phyloP scores from a whole-genome alignment of 2,329 filamentous ascomycete species.

The Alternaria rosae region DNA sequence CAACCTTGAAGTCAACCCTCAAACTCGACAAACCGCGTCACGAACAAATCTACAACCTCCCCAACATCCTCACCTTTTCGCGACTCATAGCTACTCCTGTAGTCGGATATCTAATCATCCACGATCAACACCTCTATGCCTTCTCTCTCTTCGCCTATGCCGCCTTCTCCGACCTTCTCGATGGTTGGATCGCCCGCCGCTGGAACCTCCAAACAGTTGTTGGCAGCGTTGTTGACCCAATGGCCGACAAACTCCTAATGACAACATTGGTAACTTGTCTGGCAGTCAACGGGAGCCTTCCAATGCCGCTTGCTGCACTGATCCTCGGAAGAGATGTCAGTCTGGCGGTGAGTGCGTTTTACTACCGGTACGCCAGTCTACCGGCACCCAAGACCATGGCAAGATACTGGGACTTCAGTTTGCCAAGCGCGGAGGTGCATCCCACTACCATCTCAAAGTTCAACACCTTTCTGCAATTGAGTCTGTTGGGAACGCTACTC shows the following conservation, averaged over 20 bases:
- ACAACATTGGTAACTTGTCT: slow-evolving; percentile 87
- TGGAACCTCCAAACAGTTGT: slow-evolving; percentile 94
- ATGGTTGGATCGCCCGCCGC: slow-evolving; percentile 89
- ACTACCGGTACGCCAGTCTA: slow-evolving; percentile 94
- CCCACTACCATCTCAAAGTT: slow-evolving; percentile 85
- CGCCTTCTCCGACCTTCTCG: slow-evolving; percentile 87
- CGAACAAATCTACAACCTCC: slow-evolving; percentile 97
- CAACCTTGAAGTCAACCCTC: slow-evolving; percentile 41
- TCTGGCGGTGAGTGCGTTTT: slow-evolving; percentile 84
- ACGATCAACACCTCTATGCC: slow-evolving; percentile 80
- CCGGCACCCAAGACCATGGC: slow-evolving; percentile 91
- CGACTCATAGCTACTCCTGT: slow-evolving; percentile 83
- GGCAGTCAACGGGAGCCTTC: slow-evolving; percentile 81
- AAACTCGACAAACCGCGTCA: slow-evolving; percentile 48
- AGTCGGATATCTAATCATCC: slow-evolving; percentile 86
- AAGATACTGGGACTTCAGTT: slow-evolving; percentile 96
- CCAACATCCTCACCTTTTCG: slow-evolving; percentile 89
- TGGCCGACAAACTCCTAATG: slow-evolving; percentile 97
- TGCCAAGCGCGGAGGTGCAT: slow-evolving; percentile 84
- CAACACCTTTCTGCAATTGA: slow-evolving; percentile 91
- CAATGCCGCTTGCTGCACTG: slow-evolving; percentile 85
- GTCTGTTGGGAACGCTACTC: slow-evolving; percentile 84
- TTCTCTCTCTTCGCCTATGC: slow-evolving; percentile 91
- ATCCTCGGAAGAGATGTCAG: slow-evolving; percentile 89
- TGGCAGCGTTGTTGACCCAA: slow-evolving; percentile 85